These are phyloP conservation scores for Suaeda aralocaspica DNA, from an alignment of 148 eudicot genomes.

Conservation along the genomic window DNA sequence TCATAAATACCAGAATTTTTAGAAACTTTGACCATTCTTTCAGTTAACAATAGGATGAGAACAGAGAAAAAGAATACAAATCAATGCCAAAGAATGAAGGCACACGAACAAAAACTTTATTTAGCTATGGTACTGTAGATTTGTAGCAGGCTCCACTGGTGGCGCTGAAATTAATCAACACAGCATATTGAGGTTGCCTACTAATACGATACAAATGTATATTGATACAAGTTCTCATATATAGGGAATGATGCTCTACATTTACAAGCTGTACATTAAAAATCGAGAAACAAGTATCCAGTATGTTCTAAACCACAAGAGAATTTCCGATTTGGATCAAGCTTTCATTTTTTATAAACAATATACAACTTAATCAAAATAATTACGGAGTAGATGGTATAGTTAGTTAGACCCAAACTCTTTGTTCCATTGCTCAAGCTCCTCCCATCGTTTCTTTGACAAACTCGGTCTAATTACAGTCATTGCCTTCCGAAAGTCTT, in stretches of 20 bases:
- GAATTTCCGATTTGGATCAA: neutral
- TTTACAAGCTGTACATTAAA: constrained; percentile 16
- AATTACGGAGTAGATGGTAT: neutral
- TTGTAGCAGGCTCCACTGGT: too few relatives aligned
- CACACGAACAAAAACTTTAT: too few relatives aligned
- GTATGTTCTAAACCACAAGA: neutral
- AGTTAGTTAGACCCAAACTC: constrained; percentile 74
- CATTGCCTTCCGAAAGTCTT: constrained; percentile 78
- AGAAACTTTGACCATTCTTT: too few relatives aligned
- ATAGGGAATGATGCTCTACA: neutral
- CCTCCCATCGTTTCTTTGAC: constrained; percentile 86
- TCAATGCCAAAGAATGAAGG: too few relatives aligned
- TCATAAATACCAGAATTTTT: too few relatives aligned
- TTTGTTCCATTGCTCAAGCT: constrained; percentile 82
- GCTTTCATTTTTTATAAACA: neutral
- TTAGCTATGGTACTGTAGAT: too few relatives aligned
- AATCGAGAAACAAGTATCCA: neutral
- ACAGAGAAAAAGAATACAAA: too few relatives aligned
- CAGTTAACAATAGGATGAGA: too few relatives aligned
- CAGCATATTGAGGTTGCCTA: too few relatives aligned
- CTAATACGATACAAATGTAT: too few relatives aligned
- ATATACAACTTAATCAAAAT: neutral
- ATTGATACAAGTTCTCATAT: too few relatives aligned
- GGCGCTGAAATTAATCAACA: too few relatives aligned
- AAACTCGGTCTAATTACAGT: constrained; percentile 81